A percentile compares a stretch with the other conserved stretches of the same genome.
These are phyloP conservation scores for Hemileccinum rubropunctum DNA, from an alignment of 768 basidiomycete genomes.

Conservation along the genomic window DNA sequence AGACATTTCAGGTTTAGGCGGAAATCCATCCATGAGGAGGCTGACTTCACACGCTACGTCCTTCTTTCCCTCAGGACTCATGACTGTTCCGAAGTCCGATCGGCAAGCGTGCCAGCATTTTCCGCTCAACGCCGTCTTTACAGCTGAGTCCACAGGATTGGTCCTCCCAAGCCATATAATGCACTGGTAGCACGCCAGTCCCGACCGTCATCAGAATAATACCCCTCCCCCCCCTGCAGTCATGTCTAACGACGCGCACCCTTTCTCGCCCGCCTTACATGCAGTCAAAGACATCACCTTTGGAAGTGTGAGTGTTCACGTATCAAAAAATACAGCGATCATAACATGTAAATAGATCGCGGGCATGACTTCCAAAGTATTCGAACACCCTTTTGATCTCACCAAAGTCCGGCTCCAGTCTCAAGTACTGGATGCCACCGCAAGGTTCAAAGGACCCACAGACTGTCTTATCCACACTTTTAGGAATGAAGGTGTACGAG, in stretches of 20 bases:
- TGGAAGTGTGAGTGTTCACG: conserved; percentile 48
- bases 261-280: conserved; percentile 14
- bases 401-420: conserved; percentile 93
- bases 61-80: no score
- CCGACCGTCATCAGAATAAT: not conserved
- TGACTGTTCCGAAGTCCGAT: conserved; percentile 1
- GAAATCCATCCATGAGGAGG: no score
- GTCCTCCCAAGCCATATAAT: conserved; percentile 20
- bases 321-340: not conserved
- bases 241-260: conserved; percentile 23
- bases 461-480: conserved; percentile 87
- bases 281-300: conserved; percentile 51
- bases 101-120: conserved; percentile 9
- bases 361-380: conserved; percentile 80
- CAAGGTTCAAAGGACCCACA: conserved; percentile 78
- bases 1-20: no score
- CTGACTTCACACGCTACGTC: no score
- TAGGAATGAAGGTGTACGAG: conserved; percentile 75
- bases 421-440: conserved; percentile 71
- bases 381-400: conserved; percentile 95
- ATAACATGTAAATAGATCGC: conserved; percentile 50
- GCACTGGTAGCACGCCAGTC: conserved; percentile 19
- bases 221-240: not conserved
- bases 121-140: conserved; percentile 15
- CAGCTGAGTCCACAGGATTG: conserved; percentile 24